Evolutionary conservation across 164 flowering plant genomes (phyloP), one percentile per base, ranked within the genome.

Genomic region (Liriodendron chinense): DNA sequence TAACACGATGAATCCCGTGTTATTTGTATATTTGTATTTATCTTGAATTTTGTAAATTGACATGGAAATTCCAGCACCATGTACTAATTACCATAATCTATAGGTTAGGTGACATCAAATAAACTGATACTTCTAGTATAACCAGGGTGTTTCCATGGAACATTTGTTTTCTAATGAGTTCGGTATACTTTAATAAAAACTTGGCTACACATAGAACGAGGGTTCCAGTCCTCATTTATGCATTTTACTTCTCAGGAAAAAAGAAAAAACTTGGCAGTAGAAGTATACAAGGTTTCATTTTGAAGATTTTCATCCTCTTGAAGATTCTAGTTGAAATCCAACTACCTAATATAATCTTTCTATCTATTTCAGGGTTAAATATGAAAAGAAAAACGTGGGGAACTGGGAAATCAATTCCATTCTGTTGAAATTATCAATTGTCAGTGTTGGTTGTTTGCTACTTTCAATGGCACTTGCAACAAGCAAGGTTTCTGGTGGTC

Each of bases 401-500:
- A 49, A 10, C 82, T 83, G 75, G 76, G 25, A 71, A 69, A 78
- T 57, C 61, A 34, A 34, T 73, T 71, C 21, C 71, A 69, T 71
- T 56, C 48, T 25, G 14, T 61, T 16, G 28, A 26, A 48, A 14
- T 47, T 12, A 12, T 23, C 57, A 14, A 56, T 26, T 67, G 3
- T 26, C 63, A 67, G 57, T 79, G 71, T 22, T 24, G n/a, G 53
- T 78, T 47, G 28, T 61, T 80, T 82, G 78, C 79, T 65, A 72
- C 73, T 72, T 49, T 43, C 50, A 23, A 88, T 88, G 93, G 86
- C 88, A 65, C 77, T 83, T 70, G 71, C 76, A 81, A 73, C 84
- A 68, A 81, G 83, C 81, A 83, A 83, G 59, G 73, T 82, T 76
- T 69, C 89, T 67, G 83, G 26, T 28, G 34, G 82, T n/a, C 81